These are phyloP conservation scores for Stellera chamaejasme DNA, from an alignment of 345 rosid species.

Conservation along the genomic window DNA sequence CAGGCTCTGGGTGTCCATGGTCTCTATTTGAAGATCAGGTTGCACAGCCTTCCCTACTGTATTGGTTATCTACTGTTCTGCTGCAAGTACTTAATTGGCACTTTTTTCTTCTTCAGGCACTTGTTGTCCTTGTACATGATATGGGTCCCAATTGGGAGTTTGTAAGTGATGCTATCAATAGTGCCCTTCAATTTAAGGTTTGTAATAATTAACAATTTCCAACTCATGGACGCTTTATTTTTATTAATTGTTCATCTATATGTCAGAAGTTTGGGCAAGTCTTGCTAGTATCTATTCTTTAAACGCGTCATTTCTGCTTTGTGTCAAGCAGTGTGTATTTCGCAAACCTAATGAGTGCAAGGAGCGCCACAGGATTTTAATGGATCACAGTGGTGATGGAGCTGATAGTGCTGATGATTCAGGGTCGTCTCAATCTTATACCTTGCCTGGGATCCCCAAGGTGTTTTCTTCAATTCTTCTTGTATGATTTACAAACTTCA, in stretches of 20 bases:
- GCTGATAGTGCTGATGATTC: conserved; percentile 97
- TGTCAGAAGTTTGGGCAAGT: not conserved
- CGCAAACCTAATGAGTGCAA: conserved; percentile 85
- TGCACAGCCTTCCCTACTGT: conserved; percentile 8
- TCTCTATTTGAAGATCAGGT: conserved; percentile 96
- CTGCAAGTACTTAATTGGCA: conserved; percentile 16
- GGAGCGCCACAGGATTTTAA: conserved; percentile 82
- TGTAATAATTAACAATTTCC: conserved; percentile 13
- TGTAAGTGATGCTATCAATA: conserved; percentile 83
- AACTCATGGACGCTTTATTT: no score
- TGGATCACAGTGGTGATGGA: conserved; percentile 88
- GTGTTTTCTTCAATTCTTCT: conserved; percentile 16
- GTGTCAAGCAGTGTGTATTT: conserved; percentile 50
- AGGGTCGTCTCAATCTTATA: conserved; percentile 86
- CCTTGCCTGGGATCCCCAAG: conserved; percentile 96
- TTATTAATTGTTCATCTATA: not conserved
- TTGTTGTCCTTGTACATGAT: conserved; percentile 90
- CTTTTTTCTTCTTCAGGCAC: conserved; percentile 47
- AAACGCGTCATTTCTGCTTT: no score
- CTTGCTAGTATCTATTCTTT: not conserved
- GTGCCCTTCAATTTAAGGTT: conserved; percentile 81
- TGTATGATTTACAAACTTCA: not conserved
- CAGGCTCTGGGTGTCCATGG: conserved; percentile 79
- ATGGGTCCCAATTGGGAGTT: conserved; percentile 99
- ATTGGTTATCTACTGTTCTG: conserved; percentile 9